Percentiles rank a stretch among this genome's conserved stretches.
phyloP scores from a whole-genome alignment of 1,284 basidiomycete species.

The Microstroma glucosiphilum region DNA sequence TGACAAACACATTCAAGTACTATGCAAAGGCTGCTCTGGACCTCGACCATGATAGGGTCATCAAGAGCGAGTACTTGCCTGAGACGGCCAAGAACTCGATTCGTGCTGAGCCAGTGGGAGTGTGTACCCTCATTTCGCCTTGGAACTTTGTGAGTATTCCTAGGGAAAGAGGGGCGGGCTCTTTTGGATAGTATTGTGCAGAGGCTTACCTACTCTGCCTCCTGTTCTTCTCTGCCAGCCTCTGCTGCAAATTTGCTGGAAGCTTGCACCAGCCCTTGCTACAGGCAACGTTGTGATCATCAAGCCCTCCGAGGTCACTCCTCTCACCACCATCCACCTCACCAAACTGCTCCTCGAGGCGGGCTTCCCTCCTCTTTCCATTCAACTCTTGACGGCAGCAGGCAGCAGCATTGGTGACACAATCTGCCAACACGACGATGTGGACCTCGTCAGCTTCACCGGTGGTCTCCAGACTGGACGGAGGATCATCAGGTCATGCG shows the following conservation, averaged over 20 bases:
- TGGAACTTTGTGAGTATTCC: conserved; percentile 41
- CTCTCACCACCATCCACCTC: conserved; percentile 46
- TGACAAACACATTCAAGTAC: conserved; percentile 47
- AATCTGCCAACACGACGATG: conserved; percentile 39
- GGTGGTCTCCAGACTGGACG: conserved; percentile 47
- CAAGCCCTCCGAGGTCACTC: conserved; percentile 51
- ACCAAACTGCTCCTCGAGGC: conserved; percentile 43
- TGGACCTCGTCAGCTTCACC: conserved; percentile 49
- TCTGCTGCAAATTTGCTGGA: conserved; percentile 49
- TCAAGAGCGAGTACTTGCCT: conserved; percentile 38
- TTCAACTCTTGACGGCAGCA: conserved; percentile 46
- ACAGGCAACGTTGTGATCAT: conserved; percentile 48
- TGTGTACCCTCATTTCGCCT: conserved; percentile 48
- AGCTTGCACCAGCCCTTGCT: conserved; percentile 47
- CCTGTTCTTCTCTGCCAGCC: conserved; percentile 16
- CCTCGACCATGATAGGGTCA: conserved; percentile 32
- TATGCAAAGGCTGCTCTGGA: conserved; percentile 47
- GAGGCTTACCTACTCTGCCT: background rate
- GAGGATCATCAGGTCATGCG: conserved; percentile 38
- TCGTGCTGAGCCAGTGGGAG: conserved; percentile 45
- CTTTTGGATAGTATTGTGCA: background rate
- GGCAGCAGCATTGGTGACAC: conserved; percentile 42
- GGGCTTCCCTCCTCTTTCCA: conserved; percentile 34
- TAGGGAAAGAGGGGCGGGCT: background rate
- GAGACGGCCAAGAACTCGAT: conserved; percentile 37